Evolutionary conservation across 2,329 filamentous ascomycete species (phyloP), one percentile per base, ranked within the genome.

Genomic region (Madurella mycetomatis): DNA sequence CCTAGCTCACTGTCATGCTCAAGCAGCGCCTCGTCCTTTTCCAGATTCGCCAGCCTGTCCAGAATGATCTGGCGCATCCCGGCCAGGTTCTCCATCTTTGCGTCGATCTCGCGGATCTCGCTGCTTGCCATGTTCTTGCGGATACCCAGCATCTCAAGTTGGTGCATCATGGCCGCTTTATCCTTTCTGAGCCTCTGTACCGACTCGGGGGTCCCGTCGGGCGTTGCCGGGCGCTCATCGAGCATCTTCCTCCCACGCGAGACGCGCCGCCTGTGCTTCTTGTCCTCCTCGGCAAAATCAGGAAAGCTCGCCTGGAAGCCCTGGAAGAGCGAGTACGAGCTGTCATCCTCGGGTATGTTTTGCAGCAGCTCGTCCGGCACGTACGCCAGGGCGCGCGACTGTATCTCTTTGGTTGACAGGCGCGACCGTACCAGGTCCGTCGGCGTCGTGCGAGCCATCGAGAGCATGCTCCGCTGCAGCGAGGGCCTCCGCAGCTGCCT

Each of bases 91-190:
- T 90, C 84, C 60, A 99, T 92, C 72, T 97, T 99, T 73, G 88
- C 92, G 73, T 99, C 94, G 57, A 99, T 96, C 67, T 99, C 94
- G 56, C 85, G 84, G 55, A 99, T 97, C 71, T 99, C 94, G 59
- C 90, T 88, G 65, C 90, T 94, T 63, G 92, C 92, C 92, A 99
- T 96, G 67, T 94, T 96, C 72, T 99, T 99, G 56, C 94, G 83
- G 58, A 97, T 84, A 3, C 87, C 82, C 74, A 97, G 84, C 83
- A 96, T 89, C 67, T 97, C 91, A 62, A 99, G 77, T 62, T 90
- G 83, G 70, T 95, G 91, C 74, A 87, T 86, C 74, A 96, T 80
- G 51, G 82, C 77, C 42, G 87, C 82, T 69, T 89, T 89, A 62
- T 95, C 90, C 67, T 86, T 88, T 70, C 88, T 90, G 61, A 97